Evolutionary conservation across 2,329 filamentous ascomycete species (phyloP).

Genomic region (Aspergillus ibericus): DNA sequence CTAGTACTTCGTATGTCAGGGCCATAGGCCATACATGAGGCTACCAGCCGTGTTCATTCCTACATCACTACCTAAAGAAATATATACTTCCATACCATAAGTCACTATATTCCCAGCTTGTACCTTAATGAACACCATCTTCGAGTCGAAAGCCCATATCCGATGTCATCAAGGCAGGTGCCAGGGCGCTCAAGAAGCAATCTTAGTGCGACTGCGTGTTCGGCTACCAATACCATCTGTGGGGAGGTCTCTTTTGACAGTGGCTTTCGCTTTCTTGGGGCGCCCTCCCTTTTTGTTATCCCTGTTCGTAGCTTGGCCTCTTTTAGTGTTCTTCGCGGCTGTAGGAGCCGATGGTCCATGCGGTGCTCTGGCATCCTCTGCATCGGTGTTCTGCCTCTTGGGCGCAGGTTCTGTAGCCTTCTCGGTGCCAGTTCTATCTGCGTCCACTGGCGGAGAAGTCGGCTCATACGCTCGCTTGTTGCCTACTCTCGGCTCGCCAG

Average conservation of each 20-base stretch:
- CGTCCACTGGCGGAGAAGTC: constrained; percentile 2
- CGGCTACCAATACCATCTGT: constrained; percentile 39
- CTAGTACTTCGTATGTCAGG: not conserved
- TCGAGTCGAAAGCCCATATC: not conserved
- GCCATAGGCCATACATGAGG: not conserved
- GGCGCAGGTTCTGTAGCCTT: constrained; percentile 23
- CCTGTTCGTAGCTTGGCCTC: constrained; percentile 20
- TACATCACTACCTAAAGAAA: not conserved
- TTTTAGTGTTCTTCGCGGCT: constrained; percentile 7
- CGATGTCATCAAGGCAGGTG: not conserved
- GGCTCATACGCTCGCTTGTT: constrained; percentile 28
- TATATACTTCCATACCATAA: not conserved
- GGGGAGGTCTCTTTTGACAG: constrained; percentile 27
- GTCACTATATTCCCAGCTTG: no score
- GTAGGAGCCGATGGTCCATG: constrained; percentile 16
- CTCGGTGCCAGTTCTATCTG: constrained; percentile 14
- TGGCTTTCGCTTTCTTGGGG: constrained; percentile 34
- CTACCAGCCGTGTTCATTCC: not conserved
- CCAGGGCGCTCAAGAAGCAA: constrained; percentile 13
- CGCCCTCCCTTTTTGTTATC: constrained; percentile 33
- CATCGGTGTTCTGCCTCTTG: constrained; percentile 40
- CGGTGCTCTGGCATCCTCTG: constrained; percentile 7
- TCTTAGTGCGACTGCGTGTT: constrained; percentile 41
- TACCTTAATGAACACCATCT: not conserved
- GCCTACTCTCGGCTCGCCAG: constrained; percentile 15